These are phyloP conservation scores for Aspergillus sp. DNA, from an alignment of 2,329 filamentous ascomycete species.

Conservation along the genomic window DNA sequence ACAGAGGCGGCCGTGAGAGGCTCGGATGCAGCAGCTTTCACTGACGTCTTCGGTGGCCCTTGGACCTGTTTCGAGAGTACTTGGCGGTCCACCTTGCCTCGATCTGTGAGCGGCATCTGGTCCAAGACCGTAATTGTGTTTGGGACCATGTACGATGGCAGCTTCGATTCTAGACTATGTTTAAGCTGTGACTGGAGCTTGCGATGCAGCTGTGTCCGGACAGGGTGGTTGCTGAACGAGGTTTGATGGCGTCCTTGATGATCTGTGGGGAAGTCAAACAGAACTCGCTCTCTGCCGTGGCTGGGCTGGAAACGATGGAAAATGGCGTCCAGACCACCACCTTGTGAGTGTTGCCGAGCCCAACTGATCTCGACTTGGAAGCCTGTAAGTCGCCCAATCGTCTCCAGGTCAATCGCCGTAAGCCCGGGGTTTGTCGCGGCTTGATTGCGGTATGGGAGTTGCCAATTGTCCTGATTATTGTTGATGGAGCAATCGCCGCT, in stretches of 20 bases:
- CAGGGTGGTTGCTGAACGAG: background rate
- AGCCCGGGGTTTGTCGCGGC: background rate
- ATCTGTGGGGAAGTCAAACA: background rate
- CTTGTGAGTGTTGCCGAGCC: constrained; percentile 5
- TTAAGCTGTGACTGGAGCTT: background rate
- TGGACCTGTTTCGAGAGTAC: background rate
- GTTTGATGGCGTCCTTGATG: background rate
- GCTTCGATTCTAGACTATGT: background rate
- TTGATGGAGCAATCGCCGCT: background rate
- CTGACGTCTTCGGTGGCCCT: no score
- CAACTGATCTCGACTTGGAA: constrained; percentile 5
- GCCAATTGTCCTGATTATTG: background rate
- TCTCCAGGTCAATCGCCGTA: background rate
- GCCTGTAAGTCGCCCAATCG: background rate
- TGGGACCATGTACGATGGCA: background rate
- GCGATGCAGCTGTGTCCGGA: background rate
- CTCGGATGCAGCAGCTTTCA: no score
- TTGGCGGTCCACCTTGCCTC: background rate
- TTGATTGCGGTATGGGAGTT: background rate
- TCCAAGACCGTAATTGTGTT: background rate
- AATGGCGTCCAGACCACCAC: constrained; percentile 4
- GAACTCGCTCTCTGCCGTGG: background rate
- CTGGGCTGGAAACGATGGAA: background rate
- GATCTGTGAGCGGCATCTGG: background rate
- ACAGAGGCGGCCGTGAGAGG: background rate